These are phyloP conservation scores for Diatrype stigma DNA, from an alignment of 2,329 filamentous ascomycete genomes.

Conservation along the genomic window DNA sequence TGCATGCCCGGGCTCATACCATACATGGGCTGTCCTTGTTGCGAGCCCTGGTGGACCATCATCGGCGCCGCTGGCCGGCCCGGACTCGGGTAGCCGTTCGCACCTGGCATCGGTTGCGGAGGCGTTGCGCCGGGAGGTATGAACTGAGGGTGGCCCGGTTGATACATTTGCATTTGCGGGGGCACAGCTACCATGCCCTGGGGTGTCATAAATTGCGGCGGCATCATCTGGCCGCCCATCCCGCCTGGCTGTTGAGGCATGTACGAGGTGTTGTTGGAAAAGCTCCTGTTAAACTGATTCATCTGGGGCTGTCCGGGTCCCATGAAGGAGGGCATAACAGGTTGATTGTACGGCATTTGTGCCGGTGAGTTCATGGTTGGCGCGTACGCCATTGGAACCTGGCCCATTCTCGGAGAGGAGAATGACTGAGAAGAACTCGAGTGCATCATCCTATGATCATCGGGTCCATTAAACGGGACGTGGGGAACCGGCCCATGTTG, in stretches of 20 bases:
- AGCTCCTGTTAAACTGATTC: conserved; percentile 62
- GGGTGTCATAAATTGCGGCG: conserved; percentile 70
- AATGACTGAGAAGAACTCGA: conserved; percentile 80
- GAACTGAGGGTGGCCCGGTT: conserved; percentile 59
- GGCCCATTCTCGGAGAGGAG: conserved; percentile 75
- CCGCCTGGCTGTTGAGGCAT: conserved; percentile 64
- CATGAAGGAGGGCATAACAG: conserved; percentile 67
- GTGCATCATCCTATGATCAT: conserved; percentile 86
- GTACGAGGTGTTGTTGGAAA: conserved; percentile 69
- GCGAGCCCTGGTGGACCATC: conserved; percentile 94
- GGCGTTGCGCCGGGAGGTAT: conserved; percentile 55
- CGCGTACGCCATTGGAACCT: conserved; percentile 65
- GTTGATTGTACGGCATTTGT: conserved; percentile 68
- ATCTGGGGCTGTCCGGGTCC: conserved; percentile 67
- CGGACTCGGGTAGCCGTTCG: conserved; percentile 84
- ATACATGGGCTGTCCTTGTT: conserved; percentile 78
- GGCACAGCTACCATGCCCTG: conserved; percentile 63
- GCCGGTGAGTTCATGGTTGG: conserved; percentile 64
- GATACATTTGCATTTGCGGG: conserved; percentile 80
- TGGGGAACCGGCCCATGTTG: conserved; percentile 66
- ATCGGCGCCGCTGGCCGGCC: conserved; percentile 73
- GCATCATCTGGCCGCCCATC: conserved; percentile 76
- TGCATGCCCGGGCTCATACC: conserved; percentile 73
- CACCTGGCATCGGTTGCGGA: conserved; percentile 58
- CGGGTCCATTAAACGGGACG: conserved; percentile 66